These are phyloP conservation scores for Escallonia herrerae DNA, from an alignment of 129 eudicot genomes.

Conservation along the genomic window DNA sequence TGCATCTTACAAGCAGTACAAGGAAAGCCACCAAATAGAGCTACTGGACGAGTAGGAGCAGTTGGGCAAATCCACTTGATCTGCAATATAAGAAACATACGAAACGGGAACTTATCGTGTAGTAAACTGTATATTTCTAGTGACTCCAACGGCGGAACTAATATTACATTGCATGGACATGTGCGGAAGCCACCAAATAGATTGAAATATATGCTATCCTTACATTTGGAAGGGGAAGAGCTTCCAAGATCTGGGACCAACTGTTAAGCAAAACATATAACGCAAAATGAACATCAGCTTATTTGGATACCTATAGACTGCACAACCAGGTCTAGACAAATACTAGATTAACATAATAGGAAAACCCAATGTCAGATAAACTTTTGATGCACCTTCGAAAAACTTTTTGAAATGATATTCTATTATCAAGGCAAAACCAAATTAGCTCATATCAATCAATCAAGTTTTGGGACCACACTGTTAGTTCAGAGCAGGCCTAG, in stretches of 20 bases:
- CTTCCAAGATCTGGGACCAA: conserved; percentile 83
- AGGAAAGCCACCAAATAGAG: conserved; percentile 61
- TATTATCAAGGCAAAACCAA: background rate
- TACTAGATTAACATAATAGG: background rate
- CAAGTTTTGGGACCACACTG: background rate
- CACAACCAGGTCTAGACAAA: background rate
- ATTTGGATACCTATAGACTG: background rate
- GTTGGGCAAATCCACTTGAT: conserved; percentile 68
- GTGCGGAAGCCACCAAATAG: background rate
- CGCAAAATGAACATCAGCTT: conserved; percentile 17
- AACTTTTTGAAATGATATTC: background rate
- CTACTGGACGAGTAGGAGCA: conserved; percentile 72
- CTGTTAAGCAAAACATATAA: conserved; percentile 33
- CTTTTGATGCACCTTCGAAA: background rate
- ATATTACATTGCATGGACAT: background rate
- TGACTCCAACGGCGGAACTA: background rate
- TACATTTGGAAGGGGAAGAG: conserved; percentile 96
- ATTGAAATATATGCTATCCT: conserved; percentile 14
- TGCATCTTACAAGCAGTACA: conserved; percentile 57
- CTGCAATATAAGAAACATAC: conserved; percentile 6
- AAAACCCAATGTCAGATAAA: background rate
- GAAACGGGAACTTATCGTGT: background rate
- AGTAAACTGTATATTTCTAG: background rate
- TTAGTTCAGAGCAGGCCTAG: too few relatives aligned
- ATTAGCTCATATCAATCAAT: background rate